Conservation (phyloP, 768 basidiomycete species). For the Tephrocybe rancida region DNA sequence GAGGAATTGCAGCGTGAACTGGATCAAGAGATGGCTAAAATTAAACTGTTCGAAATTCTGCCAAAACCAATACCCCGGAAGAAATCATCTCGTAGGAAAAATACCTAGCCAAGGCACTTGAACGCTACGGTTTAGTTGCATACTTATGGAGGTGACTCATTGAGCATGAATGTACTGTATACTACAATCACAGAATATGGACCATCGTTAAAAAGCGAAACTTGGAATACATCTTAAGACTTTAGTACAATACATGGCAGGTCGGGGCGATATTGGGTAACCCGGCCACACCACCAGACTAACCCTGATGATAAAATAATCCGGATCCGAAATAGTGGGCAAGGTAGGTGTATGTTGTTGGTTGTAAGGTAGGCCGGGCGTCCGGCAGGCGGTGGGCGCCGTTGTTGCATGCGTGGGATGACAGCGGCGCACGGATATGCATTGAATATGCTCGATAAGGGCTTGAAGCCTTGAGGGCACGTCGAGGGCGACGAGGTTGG, state of each 20-base stretch:
- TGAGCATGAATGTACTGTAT: neutral
- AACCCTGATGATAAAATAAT: constrained; percentile 18
- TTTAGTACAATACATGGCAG: constrained; percentile 17
- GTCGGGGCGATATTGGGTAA: constrained; percentile 7
- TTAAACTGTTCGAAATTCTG: too few relatives aligned
- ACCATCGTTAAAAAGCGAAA: neutral
- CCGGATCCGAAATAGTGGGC: constrained; percentile 13
- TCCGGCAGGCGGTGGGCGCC: neutral
- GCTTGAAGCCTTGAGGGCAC: neutral
- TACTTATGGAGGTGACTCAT: neutral
- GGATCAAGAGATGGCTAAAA: too few relatives aligned
- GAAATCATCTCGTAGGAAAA: too few relatives aligned
- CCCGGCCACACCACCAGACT: constrained; percentile 15
- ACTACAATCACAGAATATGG: neutral
- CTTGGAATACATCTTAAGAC: constrained; percentile 10
- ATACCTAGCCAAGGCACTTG: too few relatives aligned
- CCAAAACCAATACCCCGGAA: too few relatives aligned
- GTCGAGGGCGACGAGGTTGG: neutral
- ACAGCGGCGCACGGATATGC: neutral
- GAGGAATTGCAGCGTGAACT: too few relatives aligned
- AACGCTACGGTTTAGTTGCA: too few relatives aligned
- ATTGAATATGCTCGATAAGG: neutral
- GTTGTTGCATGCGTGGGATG: neutral
- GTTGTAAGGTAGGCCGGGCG: neutral
- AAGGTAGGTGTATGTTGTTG: neutral